phyloP scores from a whole-genome alignment of 2,329 filamentous ascomycete species.

The Beauveria bassiana region DNA sequence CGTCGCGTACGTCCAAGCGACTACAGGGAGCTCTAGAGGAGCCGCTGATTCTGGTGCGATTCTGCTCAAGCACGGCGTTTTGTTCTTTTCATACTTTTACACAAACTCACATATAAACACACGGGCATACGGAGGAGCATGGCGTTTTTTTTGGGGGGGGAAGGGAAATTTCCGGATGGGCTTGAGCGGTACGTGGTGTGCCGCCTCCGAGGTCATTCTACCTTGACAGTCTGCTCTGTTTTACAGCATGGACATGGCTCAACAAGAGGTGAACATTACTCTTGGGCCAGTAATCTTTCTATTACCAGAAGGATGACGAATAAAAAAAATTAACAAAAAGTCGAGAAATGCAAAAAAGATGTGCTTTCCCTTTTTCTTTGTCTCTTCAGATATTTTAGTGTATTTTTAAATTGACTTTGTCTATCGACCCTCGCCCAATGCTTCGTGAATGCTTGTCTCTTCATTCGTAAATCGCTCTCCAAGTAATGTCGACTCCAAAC shows the following conservation, averaged over 20 bases:
- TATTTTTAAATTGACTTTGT: conserved; percentile 1
- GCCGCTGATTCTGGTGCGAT: background rate
- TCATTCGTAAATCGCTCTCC: background rate
- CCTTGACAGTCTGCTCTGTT: background rate
- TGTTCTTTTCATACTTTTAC: background rate
- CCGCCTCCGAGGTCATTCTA: background rate
- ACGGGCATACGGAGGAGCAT: background rate
- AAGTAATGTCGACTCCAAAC: background rate
- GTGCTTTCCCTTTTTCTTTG: background rate
- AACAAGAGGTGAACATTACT: background rate
- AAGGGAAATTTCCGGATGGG: background rate
- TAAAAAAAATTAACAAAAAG: background rate
- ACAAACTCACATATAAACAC: background rate
- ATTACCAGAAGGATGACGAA: background rate
- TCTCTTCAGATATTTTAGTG: background rate
- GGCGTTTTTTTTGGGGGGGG: background rate
- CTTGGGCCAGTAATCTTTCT: background rate
- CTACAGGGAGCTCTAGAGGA: conserved; percentile 63
- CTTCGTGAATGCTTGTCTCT: background rate
- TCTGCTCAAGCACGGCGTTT: background rate
- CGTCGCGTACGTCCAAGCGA: conserved; percentile 79
- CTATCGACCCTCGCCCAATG: background rate
- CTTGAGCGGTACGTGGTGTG: background rate
- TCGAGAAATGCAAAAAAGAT: background rate
- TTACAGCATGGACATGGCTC: background rate